A percentile compares a stretch with the other conserved stretches of the same genome.
Evolutionary conservation across 345 rosid species (phyloP).

Genomic region (Salix koriyanagi): DNA sequence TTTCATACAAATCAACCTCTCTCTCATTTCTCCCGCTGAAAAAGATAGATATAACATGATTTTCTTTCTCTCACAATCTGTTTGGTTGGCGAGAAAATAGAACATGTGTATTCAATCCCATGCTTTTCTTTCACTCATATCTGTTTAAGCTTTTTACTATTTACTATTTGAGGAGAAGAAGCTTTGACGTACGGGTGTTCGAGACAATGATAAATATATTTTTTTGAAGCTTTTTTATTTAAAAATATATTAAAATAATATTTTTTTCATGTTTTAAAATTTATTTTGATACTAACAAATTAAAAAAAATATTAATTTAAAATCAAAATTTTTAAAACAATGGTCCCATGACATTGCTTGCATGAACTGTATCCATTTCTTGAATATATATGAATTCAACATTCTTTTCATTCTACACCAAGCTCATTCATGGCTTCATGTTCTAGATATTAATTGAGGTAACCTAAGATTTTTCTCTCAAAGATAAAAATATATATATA

Average conservation of each 20-base stretch:
- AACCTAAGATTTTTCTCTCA: background rate
- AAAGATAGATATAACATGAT: background rate
- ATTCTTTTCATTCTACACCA: background rate
- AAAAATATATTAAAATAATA: too few relatives aligned
- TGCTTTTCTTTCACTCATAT: too few relatives aligned
- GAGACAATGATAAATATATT: too few relatives aligned
- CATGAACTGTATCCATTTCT: background rate
- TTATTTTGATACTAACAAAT: too few relatives aligned
- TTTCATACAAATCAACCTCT: background rate
- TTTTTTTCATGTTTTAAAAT: too few relatives aligned
- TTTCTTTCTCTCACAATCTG: background rate
- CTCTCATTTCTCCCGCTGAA: background rate
- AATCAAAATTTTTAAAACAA: too few relatives aligned
- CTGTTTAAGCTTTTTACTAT: background rate
- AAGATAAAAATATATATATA: too few relatives aligned
- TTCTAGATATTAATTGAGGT: background rate
- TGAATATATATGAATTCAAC: background rate
- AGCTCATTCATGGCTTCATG: background rate
- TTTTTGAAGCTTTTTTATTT: too few relatives aligned
- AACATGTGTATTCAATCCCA: background rate
- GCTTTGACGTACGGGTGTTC: background rate
- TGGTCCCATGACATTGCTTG: too few relatives aligned
- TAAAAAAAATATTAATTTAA: too few relatives aligned
- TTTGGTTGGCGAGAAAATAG: background rate
- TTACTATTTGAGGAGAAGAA: background rate